Percentiles rank a stretch among this genome's conserved stretches.
Conservation (phyloP, 805 yeast genomes). For the Candida suzukii region DNA sequence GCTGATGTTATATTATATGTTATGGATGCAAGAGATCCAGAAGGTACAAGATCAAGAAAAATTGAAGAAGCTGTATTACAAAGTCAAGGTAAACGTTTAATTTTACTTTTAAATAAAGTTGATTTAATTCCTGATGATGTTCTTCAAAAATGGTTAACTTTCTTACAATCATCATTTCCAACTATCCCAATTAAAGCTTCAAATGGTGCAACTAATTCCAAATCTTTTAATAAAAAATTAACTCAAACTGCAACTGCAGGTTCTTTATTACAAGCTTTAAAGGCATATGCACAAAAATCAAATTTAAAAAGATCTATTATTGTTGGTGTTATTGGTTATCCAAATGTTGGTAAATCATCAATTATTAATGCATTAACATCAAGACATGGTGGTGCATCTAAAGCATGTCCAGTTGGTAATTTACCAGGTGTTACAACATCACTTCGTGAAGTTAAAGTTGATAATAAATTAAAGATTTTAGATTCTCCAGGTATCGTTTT, state of each 20-base stretch:
- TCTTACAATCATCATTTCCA: slow-evolving; percentile 78
- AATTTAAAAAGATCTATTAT: slow-evolving; percentile 83
- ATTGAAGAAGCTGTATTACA: slow-evolving; percentile 86
- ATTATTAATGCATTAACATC: slow-evolving; percentile 83
- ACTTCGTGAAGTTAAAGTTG: slow-evolving; percentile 86
- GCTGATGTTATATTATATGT: slow-evolving; percentile 89
- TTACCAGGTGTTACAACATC: slow-evolving; percentile 96
- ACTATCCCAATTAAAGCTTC: slow-evolving; percentile 85
- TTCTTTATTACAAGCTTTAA: slow-evolving; percentile 70
- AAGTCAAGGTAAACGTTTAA: slow-evolving; percentile 74
- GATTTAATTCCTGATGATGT: slow-evolving; percentile 86
- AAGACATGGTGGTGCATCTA: slow-evolving; percentile 65
- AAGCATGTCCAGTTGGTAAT: slow-evolving; percentile 94
- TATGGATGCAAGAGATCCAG: slow-evolving; percentile 97
- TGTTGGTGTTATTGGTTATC: slow-evolving; percentile 96
- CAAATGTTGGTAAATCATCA: slow-evolving; percentile 95
- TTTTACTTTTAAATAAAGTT: slow-evolving; percentile 82
- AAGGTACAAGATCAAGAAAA: slow-evolving; percentile 83
- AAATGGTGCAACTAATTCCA: slow-evolving; percentile 61
- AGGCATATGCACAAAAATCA: slow-evolving; percentile 76
- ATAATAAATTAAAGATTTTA: slow-evolving; percentile 77
- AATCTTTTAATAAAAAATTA: slow-evolving; percentile 66
- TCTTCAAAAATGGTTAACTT: slow-evolving; percentile 76
- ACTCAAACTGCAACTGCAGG: slow-evolving; percentile 66
- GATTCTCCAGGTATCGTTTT: slow-evolving; percentile 98